phyloP scores from a whole-genome alignment of 768 basidiomycete genomes.

The Clavaria fumosa region DNA sequence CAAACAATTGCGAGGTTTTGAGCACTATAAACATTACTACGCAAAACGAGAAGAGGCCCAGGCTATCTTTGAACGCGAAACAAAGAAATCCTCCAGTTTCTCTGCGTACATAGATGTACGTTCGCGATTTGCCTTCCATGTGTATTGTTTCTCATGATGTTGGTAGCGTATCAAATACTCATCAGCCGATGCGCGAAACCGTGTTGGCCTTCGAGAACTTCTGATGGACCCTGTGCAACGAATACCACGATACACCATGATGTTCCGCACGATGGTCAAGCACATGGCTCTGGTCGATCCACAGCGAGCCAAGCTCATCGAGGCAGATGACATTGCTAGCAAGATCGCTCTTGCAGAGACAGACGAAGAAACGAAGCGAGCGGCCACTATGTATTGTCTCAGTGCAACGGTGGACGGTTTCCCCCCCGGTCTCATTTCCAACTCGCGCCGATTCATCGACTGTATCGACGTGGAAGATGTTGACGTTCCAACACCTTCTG shows the following conservation, averaged over 20 bases:
- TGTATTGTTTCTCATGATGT: constrained; percentile 8
- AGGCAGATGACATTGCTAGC: constrained; percentile 78
- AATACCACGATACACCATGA: constrained; percentile 84
- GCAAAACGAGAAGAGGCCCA: constrained; percentile 89
- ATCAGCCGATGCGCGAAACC: constrained; percentile 54
- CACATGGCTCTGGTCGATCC: constrained; percentile 67
- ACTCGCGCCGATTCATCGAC: constrained; percentile 76
- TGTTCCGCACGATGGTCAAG: constrained; percentile 88
- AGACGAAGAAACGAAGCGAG: constrained; percentile 82
- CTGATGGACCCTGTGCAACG: constrained; percentile 95
- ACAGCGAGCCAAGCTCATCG: constrained; percentile 61
- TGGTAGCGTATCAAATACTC: constrained; percentile 76
- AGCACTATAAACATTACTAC: constrained; percentile 85
- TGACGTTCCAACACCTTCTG: constrained; percentile 33
- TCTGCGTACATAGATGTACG: constrained; percentile 76
- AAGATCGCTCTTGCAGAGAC: constrained; percentile 86
- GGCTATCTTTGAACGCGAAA: constrained; percentile 69
- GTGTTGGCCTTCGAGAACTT: constrained; percentile 78
- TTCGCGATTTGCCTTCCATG: constrained; percentile 9
- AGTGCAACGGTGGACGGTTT: constrained; percentile 79
- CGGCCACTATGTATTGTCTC: constrained; percentile 76
- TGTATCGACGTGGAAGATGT: constrained; percentile 88
- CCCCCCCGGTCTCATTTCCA: constrained; percentile 80
- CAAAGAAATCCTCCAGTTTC: constrained; percentile 72
- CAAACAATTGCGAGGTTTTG: constrained; percentile 70